Base-by-base conservation (phyloP, 352 stramenopile genomes). In the Globisporangium cederbergense region DNA sequence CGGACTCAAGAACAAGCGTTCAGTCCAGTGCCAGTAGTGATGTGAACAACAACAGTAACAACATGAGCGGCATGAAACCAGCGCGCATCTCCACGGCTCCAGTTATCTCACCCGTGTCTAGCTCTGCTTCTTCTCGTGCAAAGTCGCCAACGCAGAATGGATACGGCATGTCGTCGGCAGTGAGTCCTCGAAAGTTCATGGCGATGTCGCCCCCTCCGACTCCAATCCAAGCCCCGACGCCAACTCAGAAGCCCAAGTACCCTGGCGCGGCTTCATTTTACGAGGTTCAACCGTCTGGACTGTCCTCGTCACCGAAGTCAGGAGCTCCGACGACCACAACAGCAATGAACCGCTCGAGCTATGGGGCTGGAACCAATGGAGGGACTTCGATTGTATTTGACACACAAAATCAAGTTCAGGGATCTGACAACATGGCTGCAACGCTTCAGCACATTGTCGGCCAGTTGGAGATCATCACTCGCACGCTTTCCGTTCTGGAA, bases 361-460 rank as follows among this genome's bases (percentile, higher is more conserved):
- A n/a, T 58, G 52, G 32, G 18, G 18, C 14, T 57, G 51, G 16
- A 43, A 2, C 30, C 7, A 46, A 32, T 22, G 22, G 52, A 30
- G 52, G 32, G 22, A 58, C 25, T 22, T 45, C 3, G 28, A 28
- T 40, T 22, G 18, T 32, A 28, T 42, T 49, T 20, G 32, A 16
- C 20, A 46, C 4, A 20, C 52, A 46, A 32, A 4, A 14, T 7
- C 32, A 45, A 22, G 10, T 30, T 13, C 22, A 47, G n/a, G 52
- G 38, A 34, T 30, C 49, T 11, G 51, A 71, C 54, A 75, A 76
- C 46, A 81, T 84, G 50, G 69, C 75, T 0, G 66, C 72, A 49
- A 94, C 89, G 22, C 74, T 97, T 42, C 84, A 97, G 57, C 90
- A 97, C 65, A 96, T 97, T 66, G 76, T 97, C 9, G 89, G 86